Evolutionary conservation across 805 yeast species (phyloP), one percentile per base, ranked within the genome.

Genomic region (Pichia exigua): DNA sequence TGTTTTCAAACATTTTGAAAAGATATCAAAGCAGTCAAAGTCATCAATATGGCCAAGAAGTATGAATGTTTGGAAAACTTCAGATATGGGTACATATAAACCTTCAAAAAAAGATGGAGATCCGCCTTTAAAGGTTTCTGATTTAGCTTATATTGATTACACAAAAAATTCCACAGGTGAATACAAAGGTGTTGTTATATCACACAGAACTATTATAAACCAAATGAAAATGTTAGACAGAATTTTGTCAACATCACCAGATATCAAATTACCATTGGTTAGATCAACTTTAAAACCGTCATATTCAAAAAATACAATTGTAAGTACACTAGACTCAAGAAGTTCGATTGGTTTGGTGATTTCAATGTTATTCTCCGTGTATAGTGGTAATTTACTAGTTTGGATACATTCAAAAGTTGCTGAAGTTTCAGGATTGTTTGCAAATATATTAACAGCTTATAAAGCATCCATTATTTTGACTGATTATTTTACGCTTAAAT

Each of bases 81-180:
- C 87, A 22, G 97, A 91, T 60, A 77, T 92, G 70, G 97, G 97
- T 0, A 70, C 79, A 0, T 83, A 78, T 57, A 81, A 80, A 47
- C 70, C 80, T 30, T 77, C 82, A 3, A 81, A 77, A 58, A 77
- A 79, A 50, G 73, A 70, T 8, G 83, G 76, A 20, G 75, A 77
- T 1, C 88, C 91, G 1, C 79, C 86, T 0, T 68, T 82, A 44
- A 87, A 85, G 57, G 79, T 82, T 1, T 87, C 91, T 1, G 95
- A 88, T 61, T 70, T 94, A 53, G 97, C 98, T 0, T 94, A 94
- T 61, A 91, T 94, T 15, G 99, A 94, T 68, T 94, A 86, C 62
- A 81, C 94, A 0, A 79, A 91, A 59, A 85, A 95, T 1, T 95
- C 97, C 0, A 79, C 87, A 27, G 98, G 98, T 3, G 95, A 91